A percentile compares a stretch with the other conserved stretches of the same genome.
These are phyloP conservation scores for Microsporum audouinii DNA, from an alignment of 2,329 filamentous ascomycete genomes.

Conservation along the genomic window DNA sequence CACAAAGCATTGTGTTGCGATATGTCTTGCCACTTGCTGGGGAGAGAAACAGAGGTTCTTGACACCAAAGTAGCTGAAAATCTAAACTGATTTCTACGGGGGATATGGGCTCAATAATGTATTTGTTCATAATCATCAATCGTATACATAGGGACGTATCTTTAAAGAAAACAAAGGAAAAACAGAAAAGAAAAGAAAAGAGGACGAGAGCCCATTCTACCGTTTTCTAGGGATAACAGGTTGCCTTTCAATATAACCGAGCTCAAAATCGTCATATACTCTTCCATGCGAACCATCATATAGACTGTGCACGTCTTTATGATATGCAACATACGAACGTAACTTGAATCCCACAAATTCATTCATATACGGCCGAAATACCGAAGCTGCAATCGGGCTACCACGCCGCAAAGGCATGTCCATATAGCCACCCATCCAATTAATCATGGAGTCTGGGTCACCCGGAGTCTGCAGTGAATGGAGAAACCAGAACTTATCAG, in stretches of 20 bases:
- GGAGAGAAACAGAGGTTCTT: background rate
- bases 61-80: background rate
- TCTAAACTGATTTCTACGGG: background rate
- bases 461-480: background rate
- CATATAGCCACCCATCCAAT: background rate
- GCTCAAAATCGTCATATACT: background rate
- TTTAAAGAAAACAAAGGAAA: background rate
- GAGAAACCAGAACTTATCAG: background rate
- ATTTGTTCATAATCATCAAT: background rate
- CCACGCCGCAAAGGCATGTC: background rate
- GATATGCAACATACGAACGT: background rate
- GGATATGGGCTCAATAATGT: background rate
- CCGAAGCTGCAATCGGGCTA: background rate
- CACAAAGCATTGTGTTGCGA: background rate
- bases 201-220: background rate
- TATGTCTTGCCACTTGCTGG: background rate
- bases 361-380: background rate
- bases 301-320: background rate
- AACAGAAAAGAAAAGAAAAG: background rate
- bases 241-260: background rate
- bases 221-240: background rate
- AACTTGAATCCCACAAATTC: background rate
- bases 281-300: background rate
- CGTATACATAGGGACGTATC: background rate
- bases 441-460: background rate